These are phyloP conservation scores for Cicer bijugum DNA, from an alignment of 306 rosid species.

Conservation along the genomic window DNA sequence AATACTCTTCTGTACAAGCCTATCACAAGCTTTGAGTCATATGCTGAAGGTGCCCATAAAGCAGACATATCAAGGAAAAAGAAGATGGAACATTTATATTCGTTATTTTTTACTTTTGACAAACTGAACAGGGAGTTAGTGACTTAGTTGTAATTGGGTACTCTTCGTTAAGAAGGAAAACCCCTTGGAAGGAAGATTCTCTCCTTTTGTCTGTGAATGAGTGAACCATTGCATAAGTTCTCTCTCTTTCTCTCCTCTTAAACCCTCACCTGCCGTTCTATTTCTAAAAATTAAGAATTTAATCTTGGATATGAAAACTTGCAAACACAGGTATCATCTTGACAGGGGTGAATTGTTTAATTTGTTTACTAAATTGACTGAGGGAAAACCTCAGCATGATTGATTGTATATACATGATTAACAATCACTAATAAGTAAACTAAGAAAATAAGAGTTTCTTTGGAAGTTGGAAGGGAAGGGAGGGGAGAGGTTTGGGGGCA, in stretches of 20 bases:
- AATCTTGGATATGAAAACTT: background rate
- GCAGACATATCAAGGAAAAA: background rate
- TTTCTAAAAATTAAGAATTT: conserved; percentile 5
- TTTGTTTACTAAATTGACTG: background rate
- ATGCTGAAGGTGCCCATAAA: conserved; percentile 9
- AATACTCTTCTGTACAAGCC: conserved; percentile 2
- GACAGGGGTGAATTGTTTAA: background rate
- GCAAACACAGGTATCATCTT: background rate
- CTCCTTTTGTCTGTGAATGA: conserved; percentile 28
- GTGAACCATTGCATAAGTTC: background rate
- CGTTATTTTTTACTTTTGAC: conserved; percentile 6
- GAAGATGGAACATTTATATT: conserved; percentile 6
- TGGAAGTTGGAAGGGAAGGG: background rate
- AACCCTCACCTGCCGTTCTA: background rate
- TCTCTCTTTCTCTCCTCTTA: conserved; percentile 1
- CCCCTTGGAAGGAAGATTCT: background rate
- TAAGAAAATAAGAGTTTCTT: background rate
- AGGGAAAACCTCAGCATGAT: background rate
- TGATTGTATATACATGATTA: background rate
- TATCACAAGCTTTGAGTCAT: background rate
- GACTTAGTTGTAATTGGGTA: conserved; percentile 9
- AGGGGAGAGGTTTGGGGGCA: background rate
- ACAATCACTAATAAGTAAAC: background rate
- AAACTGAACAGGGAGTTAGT: conserved; percentile 7
- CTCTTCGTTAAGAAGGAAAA: conserved; percentile 1